Evolutionary conservation across 176 grass and related monocot species (phyloP).

Genomic region (Pontederia paniculata): DNA sequence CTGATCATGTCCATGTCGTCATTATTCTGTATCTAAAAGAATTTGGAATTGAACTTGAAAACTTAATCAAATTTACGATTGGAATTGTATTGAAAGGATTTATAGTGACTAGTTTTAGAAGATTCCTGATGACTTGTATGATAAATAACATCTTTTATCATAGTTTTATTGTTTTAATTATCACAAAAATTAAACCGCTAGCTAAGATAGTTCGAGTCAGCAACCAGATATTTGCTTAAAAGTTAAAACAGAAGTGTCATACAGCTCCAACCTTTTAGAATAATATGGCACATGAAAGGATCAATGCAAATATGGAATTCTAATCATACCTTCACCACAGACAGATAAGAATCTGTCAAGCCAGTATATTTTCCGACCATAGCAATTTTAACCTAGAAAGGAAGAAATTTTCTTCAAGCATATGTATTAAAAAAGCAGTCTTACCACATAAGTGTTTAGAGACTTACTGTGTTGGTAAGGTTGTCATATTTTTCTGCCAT

Average conservation of each 20-base stretch:
- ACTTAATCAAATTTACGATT: too few relatives aligned
- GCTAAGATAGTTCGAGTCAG: neutral
- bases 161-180: too few relatives aligned
- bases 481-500: constrained; percentile 84
- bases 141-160: too few relatives aligned
- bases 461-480: constrained; percentile 63
- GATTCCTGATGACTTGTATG: too few relatives aligned
- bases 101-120: too few relatives aligned
- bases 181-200: neutral
- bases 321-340: constrained; percentile 67
- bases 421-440: neutral
- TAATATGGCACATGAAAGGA: constrained; percentile 4
- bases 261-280: neutral
- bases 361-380: constrained; percentile 96
- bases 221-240: neutral
- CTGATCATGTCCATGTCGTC: too few relatives aligned
- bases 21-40: too few relatives aligned
- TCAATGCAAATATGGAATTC: constrained; percentile 4
- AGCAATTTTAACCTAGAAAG: constrained; percentile 93
- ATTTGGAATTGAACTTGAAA: too few relatives aligned
- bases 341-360: constrained; percentile 89
- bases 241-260: neutral
- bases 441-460: constrained; percentile 18
- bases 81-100: too few relatives aligned
- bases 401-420: constrained; percentile 13